Evolutionary conservation across 176 grass and related monocot species (phyloP), one percentile per base, ranked within the genome.

Genomic region (Oryza nivara): DNA sequence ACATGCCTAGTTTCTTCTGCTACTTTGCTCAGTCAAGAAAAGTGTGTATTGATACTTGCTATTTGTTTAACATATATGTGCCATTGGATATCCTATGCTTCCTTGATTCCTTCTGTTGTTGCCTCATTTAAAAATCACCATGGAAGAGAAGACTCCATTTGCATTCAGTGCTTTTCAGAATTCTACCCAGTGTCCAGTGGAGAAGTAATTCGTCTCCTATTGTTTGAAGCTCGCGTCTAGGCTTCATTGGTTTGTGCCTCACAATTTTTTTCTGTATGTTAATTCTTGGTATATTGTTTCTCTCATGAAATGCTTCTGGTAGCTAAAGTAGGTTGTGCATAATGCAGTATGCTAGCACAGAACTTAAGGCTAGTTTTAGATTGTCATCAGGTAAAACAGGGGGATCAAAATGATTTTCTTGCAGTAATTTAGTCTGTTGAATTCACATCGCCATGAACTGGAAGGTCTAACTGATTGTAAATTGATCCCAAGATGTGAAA

Each of bases 91-190:
- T 46, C 68, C 38, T 46, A 14, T 73, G 69, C 51, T 82, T 82
- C 68, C 35, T 81, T 73, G 69, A 36, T 82, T 82, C 68, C 35
- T 81, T 70, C 41, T 58, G 34, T 17, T 63, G 58, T 63, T 63
- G 19, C 0, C n/a, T 4, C 22, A 23, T n/a, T 63, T 63, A 63
- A 63, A 11, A 63, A 11, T 63, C n/a, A 23, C 7, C 58, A 23
- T 63, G 58, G 58, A 63, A 63, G 58, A 63, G 68, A 70, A 72
- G 68, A 61, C 22, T 63, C 36, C 71, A 82, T 52, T 14, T 82
- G 35, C 22, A 36, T 72, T 5, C 15, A 26, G 34, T 82, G 5
- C n/a, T 81, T 22, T 4, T 72, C 56, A 63, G 51, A 72, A 30
- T 43, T 82, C 26, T 72, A 45, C 36, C 14, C 9, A 61, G 9